These are phyloP conservation scores for Haplosporangium sp. DNA, from an alignment of 371 early-diverging fungal genomes.

Conservation along the genomic window DNA sequence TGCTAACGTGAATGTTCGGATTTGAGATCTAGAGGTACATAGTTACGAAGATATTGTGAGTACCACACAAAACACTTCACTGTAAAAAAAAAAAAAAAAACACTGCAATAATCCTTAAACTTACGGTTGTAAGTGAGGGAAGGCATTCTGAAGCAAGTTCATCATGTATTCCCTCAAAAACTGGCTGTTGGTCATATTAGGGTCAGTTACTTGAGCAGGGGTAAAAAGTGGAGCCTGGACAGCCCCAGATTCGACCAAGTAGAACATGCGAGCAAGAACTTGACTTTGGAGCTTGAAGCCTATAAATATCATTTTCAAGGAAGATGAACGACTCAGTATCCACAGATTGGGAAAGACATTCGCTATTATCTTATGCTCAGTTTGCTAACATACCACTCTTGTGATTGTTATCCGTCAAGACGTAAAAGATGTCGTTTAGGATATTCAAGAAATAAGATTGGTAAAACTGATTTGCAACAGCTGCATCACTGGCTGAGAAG, in stretches of 20 bases:
- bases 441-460: conserved; percentile 89
- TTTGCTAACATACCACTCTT: conserved; percentile 83
- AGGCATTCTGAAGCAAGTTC: conserved; percentile 86
- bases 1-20: conserved; percentile 89
- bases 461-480: conserved; percentile 90
- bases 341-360: not conserved
- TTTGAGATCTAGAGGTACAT: conserved; percentile 74
- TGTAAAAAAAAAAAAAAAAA: not conserved
- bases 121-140: conserved; percentile 91
- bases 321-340: not conserved
- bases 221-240: conserved; percentile 89
- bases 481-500: conserved; percentile 75
- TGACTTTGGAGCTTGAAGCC: conserved; percentile 93
- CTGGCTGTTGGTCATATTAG: conserved; percentile 80
- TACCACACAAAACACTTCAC: not conserved
- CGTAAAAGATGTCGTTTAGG: conserved; percentile 95
- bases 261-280: conserved; percentile 91
- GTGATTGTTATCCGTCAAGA: conserved; percentile 96
- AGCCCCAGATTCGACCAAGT: conserved; percentile 81
- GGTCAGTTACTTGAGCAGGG: conserved; percentile 74
- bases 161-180: conserved; percentile 87
- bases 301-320: conserved; percentile 24
- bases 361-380: too few species aligned
- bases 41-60: too few species aligned
- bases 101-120: not conserved